Evolutionary conservation across 2,329 filamentous ascomycete species (phyloP).

Genomic region (Sclerotinia minor): DNA sequence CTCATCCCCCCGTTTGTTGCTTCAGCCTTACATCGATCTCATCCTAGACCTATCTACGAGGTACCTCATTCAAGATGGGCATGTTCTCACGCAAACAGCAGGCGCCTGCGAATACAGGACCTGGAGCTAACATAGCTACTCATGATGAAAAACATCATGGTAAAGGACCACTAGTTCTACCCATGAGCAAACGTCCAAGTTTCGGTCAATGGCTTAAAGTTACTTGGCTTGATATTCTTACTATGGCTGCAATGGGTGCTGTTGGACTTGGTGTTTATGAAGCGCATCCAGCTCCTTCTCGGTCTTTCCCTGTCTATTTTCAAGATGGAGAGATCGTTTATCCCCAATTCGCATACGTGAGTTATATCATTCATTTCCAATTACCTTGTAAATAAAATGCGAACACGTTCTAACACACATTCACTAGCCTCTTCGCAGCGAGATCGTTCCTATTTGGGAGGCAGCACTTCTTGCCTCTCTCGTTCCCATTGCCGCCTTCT

Average conservation of each 20-base stretch:
- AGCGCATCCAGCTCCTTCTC: constrained; percentile 63
- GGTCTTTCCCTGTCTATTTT: constrained; percentile 70
- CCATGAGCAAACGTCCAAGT: constrained; percentile 54
- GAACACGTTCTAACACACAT: background rate
- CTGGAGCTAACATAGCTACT: constrained; percentile 15
- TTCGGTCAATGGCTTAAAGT: constrained; percentile 71
- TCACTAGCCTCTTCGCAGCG: constrained; percentile 55
- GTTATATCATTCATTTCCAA: constrained; percentile 39
- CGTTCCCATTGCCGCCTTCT: constrained; percentile 64
- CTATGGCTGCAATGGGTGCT: constrained; percentile 65
- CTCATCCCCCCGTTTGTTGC: background rate
- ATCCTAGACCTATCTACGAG: background rate
- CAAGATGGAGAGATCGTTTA: constrained; percentile 67
- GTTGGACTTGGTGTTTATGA: constrained; percentile 67
- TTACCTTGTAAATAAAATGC: background rate
- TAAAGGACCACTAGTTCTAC: constrained; percentile 33
- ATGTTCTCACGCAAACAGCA: constrained; percentile 22
- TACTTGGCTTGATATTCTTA: constrained; percentile 66
- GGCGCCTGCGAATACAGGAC: background rate
- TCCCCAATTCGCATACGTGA: constrained; percentile 64
- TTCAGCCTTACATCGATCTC: background rate
- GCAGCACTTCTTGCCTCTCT: constrained; percentile 65
- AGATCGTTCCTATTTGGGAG: constrained; percentile 70
- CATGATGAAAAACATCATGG: constrained; percentile 6
- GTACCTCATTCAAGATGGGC: constrained; percentile 9